phyloP scores from a whole-genome alignment of 2,329 filamentous ascomycete species.

The Aspergillus phoenicis region DNA sequence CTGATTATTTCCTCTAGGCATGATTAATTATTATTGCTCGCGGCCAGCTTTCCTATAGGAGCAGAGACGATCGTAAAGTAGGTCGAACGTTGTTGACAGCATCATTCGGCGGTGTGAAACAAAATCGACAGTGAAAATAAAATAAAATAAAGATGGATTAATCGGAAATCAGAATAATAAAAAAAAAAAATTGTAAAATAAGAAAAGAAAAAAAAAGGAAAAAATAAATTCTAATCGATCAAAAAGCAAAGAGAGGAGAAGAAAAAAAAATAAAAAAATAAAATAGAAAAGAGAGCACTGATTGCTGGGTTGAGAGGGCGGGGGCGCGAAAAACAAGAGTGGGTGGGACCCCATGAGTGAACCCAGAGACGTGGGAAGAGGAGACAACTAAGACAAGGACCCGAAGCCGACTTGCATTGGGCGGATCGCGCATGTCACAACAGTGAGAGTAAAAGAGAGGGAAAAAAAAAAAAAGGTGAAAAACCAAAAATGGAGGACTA shows the following conservation, averaged over 20 bases:
- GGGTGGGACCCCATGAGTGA: constrained; percentile 10
- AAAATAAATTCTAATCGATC: neutral
- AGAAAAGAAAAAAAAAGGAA: neutral
- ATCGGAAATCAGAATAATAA: neutral
- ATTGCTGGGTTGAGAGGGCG: neutral
- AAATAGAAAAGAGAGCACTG: neutral
- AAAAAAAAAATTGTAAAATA: neutral
- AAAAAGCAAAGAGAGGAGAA: neutral
- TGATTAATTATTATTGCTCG: constrained; percentile 4
- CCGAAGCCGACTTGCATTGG: neutral
- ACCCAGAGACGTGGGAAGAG: constrained; percentile 14
- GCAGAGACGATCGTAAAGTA: neutral
- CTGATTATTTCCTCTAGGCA: neutral
- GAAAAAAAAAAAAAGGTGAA: too few relatives aligned
- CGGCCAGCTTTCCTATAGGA: neutral
- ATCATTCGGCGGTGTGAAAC: neutral
- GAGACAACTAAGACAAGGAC: constrained; percentile 3
- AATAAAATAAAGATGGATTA: neutral
- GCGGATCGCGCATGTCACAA: neutral
- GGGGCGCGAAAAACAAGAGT: neutral
- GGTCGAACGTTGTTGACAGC: neutral
- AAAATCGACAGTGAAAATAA: neutral
- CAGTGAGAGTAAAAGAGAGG: neutral
- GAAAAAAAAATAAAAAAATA: neutral
- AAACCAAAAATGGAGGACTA: too few relatives aligned